Conservation (phyloP, 2,329 filamentous ascomycete species). For the Venturia pyrina region DNA sequence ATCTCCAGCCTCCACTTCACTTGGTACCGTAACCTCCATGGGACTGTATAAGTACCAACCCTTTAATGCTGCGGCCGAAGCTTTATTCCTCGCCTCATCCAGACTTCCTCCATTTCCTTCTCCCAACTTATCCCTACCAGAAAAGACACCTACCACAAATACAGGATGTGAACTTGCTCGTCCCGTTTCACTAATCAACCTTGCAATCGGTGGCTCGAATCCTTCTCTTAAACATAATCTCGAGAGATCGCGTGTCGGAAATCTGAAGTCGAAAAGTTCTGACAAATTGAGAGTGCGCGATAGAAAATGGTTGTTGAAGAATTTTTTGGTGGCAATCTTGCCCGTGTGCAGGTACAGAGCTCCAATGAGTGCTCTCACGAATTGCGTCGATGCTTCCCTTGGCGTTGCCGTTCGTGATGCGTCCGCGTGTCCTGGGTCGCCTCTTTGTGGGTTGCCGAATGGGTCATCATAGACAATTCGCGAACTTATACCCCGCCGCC, state of each 20-base stretch:
- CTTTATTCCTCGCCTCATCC: constrained; percentile 65
- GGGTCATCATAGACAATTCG: constrained; percentile 74
- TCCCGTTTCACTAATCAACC: constrained; percentile 85
- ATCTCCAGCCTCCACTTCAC: constrained; percentile 32
- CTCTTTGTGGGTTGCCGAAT: constrained; percentile 58
- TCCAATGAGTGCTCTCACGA: constrained; percentile 76
- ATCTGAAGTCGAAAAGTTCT: constrained; percentile 71
- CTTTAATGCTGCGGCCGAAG: constrained; percentile 78
- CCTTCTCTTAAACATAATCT: constrained; percentile 79
- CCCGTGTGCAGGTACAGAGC: constrained; percentile 80
- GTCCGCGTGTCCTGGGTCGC: neutral
- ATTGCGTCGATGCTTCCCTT: constrained; percentile 57
- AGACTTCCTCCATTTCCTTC: constrained; percentile 77
- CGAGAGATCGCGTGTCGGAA: constrained; percentile 74
- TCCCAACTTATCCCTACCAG: constrained; percentile 80
- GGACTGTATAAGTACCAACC: constrained; percentile 96
- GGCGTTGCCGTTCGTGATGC: constrained; percentile 2
- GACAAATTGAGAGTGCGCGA: constrained; percentile 67
- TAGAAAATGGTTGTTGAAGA: constrained; percentile 76
- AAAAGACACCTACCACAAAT: constrained; percentile 89
- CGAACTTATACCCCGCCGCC: constrained; percentile 62
- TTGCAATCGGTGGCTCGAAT: constrained; percentile 78
- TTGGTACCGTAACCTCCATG: constrained; percentile 40
- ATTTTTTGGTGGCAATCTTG: constrained; percentile 64
- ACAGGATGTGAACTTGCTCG: constrained; percentile 76